Percentiles rank a stretch among this genome's conserved stretches.
phyloP scores from a whole-genome alignment of 2,329 filamentous ascomycete species.

The Epichloe baconii region DNA sequence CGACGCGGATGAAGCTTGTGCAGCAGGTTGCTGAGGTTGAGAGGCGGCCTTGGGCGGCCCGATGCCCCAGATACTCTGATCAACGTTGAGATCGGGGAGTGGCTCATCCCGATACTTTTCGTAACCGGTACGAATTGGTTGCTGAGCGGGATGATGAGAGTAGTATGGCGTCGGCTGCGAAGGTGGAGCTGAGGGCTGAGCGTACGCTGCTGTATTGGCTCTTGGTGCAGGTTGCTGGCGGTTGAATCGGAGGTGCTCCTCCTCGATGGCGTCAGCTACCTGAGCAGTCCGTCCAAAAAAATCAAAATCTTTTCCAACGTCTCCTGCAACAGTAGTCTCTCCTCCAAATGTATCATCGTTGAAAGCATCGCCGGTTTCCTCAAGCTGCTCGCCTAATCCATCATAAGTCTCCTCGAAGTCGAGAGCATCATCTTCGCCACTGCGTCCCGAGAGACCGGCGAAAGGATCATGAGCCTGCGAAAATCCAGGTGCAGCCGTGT shows the following conservation, averaged over 20 bases:
- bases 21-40: constrained; percentile 15
- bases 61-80: constrained; percentile 85
- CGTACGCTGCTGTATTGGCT: constrained; percentile 10
- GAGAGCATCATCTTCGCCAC: constrained; percentile 43
- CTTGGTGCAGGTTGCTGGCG: constrained; percentile 53
- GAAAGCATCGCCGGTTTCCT: constrained; percentile 85
- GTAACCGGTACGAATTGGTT: constrained; percentile 68
- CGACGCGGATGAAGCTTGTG: constrained; percentile 14
- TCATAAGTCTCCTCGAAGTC: constrained; percentile 98
- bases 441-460: constrained; percentile 58
- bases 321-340: constrained; percentile 25
- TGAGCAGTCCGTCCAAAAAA: constrained; percentile 97
- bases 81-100: constrained; percentile 80
- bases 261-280: constrained; percentile 72
- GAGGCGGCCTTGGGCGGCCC: constrained; percentile 37
- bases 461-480: constrained; percentile 77
- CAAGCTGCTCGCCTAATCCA: constrained; percentile 77
- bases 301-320: constrained; percentile 86
- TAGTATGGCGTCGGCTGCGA: constrained; percentile 21
- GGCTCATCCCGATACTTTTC: constrained; percentile 84
- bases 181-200: constrained; percentile 21
- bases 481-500: constrained; percentile 63
- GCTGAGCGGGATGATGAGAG: constrained; percentile 27
- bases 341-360: constrained; percentile 88
- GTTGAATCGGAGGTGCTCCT: constrained; percentile 77